Evolutionary conservation across 1,139 yeast genomes (phyloP).

Genomic region (Debaryomyces coudertii): DNA sequence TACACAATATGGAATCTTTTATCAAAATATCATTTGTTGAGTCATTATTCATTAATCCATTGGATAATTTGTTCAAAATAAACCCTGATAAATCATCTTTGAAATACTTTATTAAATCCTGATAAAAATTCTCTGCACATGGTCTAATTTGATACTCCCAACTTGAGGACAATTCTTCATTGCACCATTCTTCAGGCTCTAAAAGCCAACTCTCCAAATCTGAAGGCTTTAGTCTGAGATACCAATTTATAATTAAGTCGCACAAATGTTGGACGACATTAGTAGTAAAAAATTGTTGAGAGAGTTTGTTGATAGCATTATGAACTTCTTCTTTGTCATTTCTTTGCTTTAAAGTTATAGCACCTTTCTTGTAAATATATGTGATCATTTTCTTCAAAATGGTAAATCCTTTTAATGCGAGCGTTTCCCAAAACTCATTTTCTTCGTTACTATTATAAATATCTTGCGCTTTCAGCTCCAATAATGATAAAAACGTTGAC

Average conservation of each 20-base stretch:
- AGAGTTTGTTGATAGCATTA: constrained; percentile 55
- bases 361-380: constrained; percentile 67
- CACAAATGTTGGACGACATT: constrained; percentile 59
- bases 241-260: constrained; percentile 70
- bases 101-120: constrained; percentile 69
- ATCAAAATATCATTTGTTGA: constrained; percentile 56
- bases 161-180: constrained; percentile 73
- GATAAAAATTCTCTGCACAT: constrained; percentile 84
- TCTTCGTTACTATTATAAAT: constrained; percentile 60
- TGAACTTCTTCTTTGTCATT: constrained; percentile 65
- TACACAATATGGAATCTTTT: constrained; percentile 81
- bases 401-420: constrained; percentile 71
- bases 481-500: constrained; percentile 56
- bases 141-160: constrained; percentile 88
- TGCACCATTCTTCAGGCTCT: constrained; percentile 93
- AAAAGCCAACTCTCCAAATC: constrained; percentile 81
- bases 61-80: constrained; percentile 64
- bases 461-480: constrained; percentile 63
- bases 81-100: constrained; percentile 63
- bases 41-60: constrained; percentile 41
- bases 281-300: constrained; percentile 59
- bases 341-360: constrained; percentile 63
- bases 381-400: constrained; percentile 67
- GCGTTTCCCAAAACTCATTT: constrained; percentile 70
- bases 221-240: constrained; percentile 67